Evolutionary conservation across 208 protist genomes (phyloP), one percentile per base, ranked within the genome.

Genomic region (Acanthamoeba rhysodes): DNA sequence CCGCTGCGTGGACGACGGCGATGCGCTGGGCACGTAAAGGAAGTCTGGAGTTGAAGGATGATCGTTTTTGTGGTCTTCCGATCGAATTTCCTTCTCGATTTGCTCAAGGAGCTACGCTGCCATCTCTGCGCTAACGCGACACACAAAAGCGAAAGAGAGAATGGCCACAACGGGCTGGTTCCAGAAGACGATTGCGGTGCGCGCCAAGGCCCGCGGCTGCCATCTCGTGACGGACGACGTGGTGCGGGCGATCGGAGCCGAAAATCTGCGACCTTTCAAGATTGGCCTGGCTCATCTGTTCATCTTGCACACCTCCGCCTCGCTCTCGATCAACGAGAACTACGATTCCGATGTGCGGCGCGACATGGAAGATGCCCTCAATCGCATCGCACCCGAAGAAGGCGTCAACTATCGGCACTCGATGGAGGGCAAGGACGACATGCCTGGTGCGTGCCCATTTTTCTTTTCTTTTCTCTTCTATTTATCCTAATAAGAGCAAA

Each of bases 251-350:
- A 48, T 88, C 14, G 80, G 80, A 6, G 16, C 20, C 27, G 80
- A 88, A 29, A 80, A 55, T 64, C 53, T 88, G 80, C 80, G 50
- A 16, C 41, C 20, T 22, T 88, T 88, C 80, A 88, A 88, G 24
- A 29, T 80, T 7, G 92, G 95, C 37, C 34, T 96, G 0, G 57
- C 64, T 72, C 50, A 96, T 57, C 37, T 97, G 5, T 97, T 97
- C 41, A 96, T 97, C 50, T 94, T 95, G 37, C 96, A 97, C 70
- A 97, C 96, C 32, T 95, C 66, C 18, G 96, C 96, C 37, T 87
- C 93, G 22, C 95, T 97, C 14, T 96, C 95, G 27, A 32, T 97
- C 62, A 97, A 97, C 94, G 96, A 97, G 84, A 97, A 96, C 59
- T 94, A 68, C 68, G 95, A 96, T 91, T 66, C 96, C 24, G 70